Evolutionary conservation across 148 eudicot genomes (phyloP).

Genomic region (Rheum nobile): DNA sequence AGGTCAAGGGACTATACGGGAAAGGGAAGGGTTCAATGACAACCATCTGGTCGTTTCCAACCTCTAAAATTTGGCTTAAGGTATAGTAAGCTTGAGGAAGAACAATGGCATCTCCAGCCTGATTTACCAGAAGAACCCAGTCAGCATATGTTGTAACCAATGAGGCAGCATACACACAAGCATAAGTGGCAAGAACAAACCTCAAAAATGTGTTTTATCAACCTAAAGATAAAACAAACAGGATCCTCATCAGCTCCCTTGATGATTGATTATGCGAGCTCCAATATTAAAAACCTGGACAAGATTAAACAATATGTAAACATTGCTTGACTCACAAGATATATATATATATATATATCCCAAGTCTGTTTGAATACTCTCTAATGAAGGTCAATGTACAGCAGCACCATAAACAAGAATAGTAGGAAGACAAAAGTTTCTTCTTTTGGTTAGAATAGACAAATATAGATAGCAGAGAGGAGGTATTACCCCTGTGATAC

Average conservation of each 20-base stretch:
- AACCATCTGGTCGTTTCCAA: slow-evolving; percentile 9
- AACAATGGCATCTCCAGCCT: slow-evolving; percentile 38
- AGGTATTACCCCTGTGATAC: slow-evolving; percentile 34
- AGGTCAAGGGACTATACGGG: background rate
- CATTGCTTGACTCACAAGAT: background rate
- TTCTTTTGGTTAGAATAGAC: background rate
- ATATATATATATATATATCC: too few relatives aligned
- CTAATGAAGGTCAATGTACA: background rate
- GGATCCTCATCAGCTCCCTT: slow-evolving; percentile 68
- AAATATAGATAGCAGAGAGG: background rate
- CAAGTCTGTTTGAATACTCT: background rate
- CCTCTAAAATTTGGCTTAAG: slow-evolving; percentile 69
- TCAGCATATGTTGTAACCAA: background rate
- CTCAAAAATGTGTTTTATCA: slow-evolving; percentile 52
- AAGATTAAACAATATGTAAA: slow-evolving; percentile 4
- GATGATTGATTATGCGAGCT: slow-evolving; percentile 55
- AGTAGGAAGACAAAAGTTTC: background rate
- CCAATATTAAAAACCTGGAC: slow-evolving; percentile 51
- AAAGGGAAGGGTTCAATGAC: slow-evolving; percentile 4
- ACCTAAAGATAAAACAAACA: slow-evolving; percentile 35
- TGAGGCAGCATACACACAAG: background rate
- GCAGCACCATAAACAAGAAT: background rate
- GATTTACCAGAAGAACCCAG: slow-evolving; percentile 12
- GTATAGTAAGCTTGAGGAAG: slow-evolving; percentile 55
- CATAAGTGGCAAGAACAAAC: slow-evolving; percentile 21